Evolutionary conservation across 148 eudicot genomes (phyloP).

Genomic region (Simmondsia chinensis): DNA sequence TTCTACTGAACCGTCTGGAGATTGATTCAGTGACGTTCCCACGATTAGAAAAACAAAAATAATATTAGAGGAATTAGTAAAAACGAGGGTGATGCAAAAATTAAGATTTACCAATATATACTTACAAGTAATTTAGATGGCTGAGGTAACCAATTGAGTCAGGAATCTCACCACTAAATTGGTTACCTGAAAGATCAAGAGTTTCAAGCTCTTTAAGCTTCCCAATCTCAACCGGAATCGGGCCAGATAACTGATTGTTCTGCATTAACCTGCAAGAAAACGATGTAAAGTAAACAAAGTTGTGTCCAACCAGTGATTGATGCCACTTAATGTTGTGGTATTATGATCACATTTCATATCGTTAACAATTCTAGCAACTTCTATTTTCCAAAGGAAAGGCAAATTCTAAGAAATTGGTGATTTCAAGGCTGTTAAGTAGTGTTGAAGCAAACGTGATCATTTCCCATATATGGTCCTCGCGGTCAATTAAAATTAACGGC

Average conservation of each 20-base stretch:
- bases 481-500: no score
- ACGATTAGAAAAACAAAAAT: no score
- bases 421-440: no score
- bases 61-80: background rate
- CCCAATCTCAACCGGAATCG: conserved; percentile 66
- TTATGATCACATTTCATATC: background rate
- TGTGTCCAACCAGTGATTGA: background rate
- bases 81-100: background rate
- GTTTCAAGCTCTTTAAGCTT: conserved; percentile 59
- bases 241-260: conserved; percentile 65
- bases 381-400: no score
- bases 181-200: conserved; percentile 83
- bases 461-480: no score
- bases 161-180: conserved; percentile 69
- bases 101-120: conserved; percentile 6
- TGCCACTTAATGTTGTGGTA: background rate
- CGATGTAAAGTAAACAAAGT: conserved; percentile 2
- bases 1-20: conserved; percentile 74
- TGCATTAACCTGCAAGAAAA: conserved; percentile 53
- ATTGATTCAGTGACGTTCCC: conserved; percentile 6
- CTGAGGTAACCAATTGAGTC: conserved; percentile 63
- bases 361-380: no score
- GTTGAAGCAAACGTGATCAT: no score
- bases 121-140: conserved; percentile 77
- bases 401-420: no score